phyloP scores from a whole-genome alignment of 1,284 basidiomycete species.

The Malassezia obtusa region DNA sequence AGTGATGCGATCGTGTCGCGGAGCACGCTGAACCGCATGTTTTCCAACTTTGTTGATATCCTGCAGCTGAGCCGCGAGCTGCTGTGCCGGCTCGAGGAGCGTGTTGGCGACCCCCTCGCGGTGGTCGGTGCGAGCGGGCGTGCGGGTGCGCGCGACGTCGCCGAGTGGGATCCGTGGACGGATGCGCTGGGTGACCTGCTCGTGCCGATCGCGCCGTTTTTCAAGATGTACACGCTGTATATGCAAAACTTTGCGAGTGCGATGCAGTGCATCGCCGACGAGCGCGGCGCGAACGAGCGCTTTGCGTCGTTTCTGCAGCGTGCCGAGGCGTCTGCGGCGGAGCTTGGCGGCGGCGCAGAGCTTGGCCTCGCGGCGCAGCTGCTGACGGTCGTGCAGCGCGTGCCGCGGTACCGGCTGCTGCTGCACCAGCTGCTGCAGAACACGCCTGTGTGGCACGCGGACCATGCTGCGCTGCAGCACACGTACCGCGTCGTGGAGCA shows the following conservation, averaged over 20 bases:
- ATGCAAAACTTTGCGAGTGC: conserved; percentile 46
- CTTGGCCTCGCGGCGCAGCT: conserved; percentile 44
- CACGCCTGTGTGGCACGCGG: conserved; percentile 34
- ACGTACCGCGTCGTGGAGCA: conserved; percentile 34
- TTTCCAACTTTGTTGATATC: conserved; percentile 82
- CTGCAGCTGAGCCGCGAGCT: conserved; percentile 78
- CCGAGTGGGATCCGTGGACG: conserved; percentile 29
- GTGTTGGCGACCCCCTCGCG: conserved; percentile 53
- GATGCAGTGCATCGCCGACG: conserved; percentile 37
- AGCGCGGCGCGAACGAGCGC: conserved; percentile 32
- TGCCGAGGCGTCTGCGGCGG: conserved; percentile 25
- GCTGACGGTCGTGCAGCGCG: conserved; percentile 44
- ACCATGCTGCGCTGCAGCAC: conserved; percentile 24
- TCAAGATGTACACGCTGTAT: conserved; percentile 47
- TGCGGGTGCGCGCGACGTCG: background rate
- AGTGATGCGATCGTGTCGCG: conserved; percentile 62
- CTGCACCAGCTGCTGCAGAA: conserved; percentile 36
- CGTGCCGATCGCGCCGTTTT: conserved; percentile 42
- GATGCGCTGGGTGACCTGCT: conserved; percentile 42
- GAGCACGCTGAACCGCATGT: conserved; percentile 62
- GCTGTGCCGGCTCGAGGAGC: conserved; percentile 55
- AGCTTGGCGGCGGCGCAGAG: conserved; percentile 25
- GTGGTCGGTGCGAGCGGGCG: conserved; percentile 50
- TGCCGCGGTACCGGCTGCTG: conserved; percentile 42
- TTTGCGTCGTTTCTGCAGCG: conserved; percentile 37